Conservation (phyloP, 2,329 filamentous ascomycete genomes). For the Geosmithia putterillii region DNA sequence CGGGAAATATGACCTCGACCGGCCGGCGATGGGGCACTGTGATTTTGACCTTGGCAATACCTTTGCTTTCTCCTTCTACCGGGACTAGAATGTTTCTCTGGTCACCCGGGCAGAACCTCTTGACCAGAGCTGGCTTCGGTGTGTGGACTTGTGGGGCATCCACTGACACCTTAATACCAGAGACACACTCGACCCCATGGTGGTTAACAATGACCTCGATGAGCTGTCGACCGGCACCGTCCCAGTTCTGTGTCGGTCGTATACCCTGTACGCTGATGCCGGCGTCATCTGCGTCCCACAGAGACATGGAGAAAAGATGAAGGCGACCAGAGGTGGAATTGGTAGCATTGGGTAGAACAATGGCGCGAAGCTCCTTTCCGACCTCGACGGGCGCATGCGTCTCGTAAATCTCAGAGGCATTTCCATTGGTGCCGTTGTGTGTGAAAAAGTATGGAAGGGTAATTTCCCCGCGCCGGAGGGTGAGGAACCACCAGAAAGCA, state of each 20-base stretch:
- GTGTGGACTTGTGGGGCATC: slow-evolving; percentile 25
- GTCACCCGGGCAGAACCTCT: slow-evolving; percentile 28
- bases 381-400: slow-evolving; percentile 22
- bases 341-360: slow-evolving; percentile 25
- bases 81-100: slow-evolving; percentile 25
- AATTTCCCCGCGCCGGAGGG: slow-evolving; percentile 31
- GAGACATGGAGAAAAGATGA: slow-evolving; percentile 28
- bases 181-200: slow-evolving; percentile 19
- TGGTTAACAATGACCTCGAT: slow-evolving; percentile 28
- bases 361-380: slow-evolving; percentile 21
- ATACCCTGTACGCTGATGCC: slow-evolving; percentile 22
- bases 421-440: slow-evolving; percentile 23
- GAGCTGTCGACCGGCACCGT: slow-evolving; percentile 19
- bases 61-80: slow-evolving; percentile 15
- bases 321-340: slow-evolving; percentile 21
- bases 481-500: slow-evolving; percentile 29
- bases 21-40: neutral
- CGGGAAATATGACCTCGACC: slow-evolving; percentile 4
- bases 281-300: slow-evolving; percentile 12
- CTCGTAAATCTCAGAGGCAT: slow-evolving; percentile 32
- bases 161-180: slow-evolving; percentile 17
- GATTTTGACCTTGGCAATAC: slow-evolving; percentile 7
- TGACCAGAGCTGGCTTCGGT: slow-evolving; percentile 23
- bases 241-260: slow-evolving; percentile 29
- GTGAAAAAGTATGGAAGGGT: slow-evolving; percentile 29